Base-by-base conservation (phyloP, 768 basidiomycete species). In the Russula olivacea region DNA sequence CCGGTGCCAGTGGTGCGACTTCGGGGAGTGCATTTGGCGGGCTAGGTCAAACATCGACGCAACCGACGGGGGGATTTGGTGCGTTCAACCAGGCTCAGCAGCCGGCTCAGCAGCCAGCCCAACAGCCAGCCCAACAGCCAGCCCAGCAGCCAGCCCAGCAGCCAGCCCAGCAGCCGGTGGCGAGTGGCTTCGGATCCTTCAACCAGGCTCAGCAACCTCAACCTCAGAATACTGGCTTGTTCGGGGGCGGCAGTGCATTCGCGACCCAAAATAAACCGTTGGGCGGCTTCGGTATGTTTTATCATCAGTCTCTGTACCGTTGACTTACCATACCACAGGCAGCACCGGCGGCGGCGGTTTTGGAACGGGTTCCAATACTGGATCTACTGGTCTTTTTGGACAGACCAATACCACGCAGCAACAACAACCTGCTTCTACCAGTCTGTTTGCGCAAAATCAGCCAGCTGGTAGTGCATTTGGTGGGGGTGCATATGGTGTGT, bases 111-210 rank as follows among this genome's bases (percentile, higher is more conserved):
- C 78, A 57, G 21, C 56, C 59, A 2, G 63, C 68, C 41, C 72
- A 73, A 28, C 28, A 28, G 4, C 56, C 59, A 2, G 63, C 68
- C 41, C 72, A 73, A 28, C 28, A 28, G 4, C 77, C 59, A 1
- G 63, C 68, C 47, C 72, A 73, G 61, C 78, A 72, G 47, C 78
- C 66, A 30, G 58, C 67, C n/a, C n/a, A n/a, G 61, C 78, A 72
- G 49, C 77, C 59, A 1, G 63, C 68, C 47, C 72, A 73, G 61
- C 78, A 72, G 47, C 78, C 66, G 36, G 58, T 65, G 8, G 14
- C 66, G 11, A 51, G 59, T 11, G 66, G 59, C 5, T 73, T 72
- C 53, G 72, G 78, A 25, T 71, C 75, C 0, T 80, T 81, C 70
- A 67, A 69, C 14, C 70, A 71, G n/a, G 68, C 68, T 41, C 66